A percentile compares a stretch with the other conserved stretches of the same genome.
Conservation (phyloP, 1,139 yeast species). For the Saccharomyces hybrid region DNA sequence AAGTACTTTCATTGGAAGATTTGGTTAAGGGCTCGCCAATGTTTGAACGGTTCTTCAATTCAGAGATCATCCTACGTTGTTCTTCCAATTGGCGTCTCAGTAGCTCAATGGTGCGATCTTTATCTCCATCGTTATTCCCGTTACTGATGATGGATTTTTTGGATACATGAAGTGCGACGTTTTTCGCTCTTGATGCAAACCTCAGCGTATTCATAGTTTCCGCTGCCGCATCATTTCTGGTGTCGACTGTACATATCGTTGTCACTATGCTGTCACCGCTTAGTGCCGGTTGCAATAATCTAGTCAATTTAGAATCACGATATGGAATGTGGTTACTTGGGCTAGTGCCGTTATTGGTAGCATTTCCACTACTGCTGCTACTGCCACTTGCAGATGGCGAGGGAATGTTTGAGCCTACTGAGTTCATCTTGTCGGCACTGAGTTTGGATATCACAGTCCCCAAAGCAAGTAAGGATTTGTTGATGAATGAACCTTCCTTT, state of each 20-base stretch:
- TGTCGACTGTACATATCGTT: constrained; percentile 74
- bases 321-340: constrained; percentile 63
- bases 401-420: not conserved
- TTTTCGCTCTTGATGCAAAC: constrained; percentile 91
- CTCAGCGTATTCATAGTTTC: constrained; percentile 84
- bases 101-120: constrained; percentile 41
- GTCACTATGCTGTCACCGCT: constrained; percentile 84
- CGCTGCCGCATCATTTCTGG: constrained; percentile 47
- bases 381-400: constrained; percentile 19
- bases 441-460: constrained; percentile 83
- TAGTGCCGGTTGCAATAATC: constrained; percentile 83
- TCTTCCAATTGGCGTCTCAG: constrained; percentile 35
- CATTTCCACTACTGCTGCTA: constrained; percentile 10
- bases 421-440: constrained; percentile 35
- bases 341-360: constrained; percentile 7
- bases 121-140: constrained; percentile 29
- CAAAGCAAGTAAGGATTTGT: constrained; percentile 78
- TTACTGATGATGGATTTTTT: constrained; percentile 32
- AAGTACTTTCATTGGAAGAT: constrained; percentile 1
- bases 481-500: constrained; percentile 87
- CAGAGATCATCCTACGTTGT: constrained; percentile 33
- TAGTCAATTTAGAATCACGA: constrained; percentile 83
- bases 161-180: constrained; percentile 62
- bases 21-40: not conserved
- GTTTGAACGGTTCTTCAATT: constrained; percentile 11